These are phyloP conservation scores for Xerophyta viscosa DNA, from an alignment of 106 monocot genomes.

Conservation along the genomic window DNA sequence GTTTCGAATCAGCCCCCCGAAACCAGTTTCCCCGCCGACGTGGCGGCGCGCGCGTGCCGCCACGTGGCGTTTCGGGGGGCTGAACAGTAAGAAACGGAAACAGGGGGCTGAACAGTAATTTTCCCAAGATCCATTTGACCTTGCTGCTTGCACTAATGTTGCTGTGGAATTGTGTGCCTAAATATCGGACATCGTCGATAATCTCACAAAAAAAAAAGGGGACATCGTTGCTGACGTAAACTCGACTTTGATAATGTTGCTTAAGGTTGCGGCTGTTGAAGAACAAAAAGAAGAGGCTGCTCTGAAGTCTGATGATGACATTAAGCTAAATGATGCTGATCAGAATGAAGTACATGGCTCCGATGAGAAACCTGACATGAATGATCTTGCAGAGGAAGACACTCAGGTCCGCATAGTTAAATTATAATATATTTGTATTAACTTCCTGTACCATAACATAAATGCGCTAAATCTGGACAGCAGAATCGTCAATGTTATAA, in stretches of 20 bases:
- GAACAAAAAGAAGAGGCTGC: constrained; percentile 53
- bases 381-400: constrained; percentile 50
- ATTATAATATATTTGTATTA: neutral
- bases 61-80: too few relatives aligned
- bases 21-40: too few relatives aligned
- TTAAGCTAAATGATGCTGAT: constrained; percentile 32
- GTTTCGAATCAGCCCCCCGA: too few relatives aligned
- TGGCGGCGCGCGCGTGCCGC: too few relatives aligned
- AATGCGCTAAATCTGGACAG: neutral
- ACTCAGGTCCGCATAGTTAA: constrained; percentile 27
- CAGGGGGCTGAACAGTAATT: too few relatives aligned
- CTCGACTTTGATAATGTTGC: neutral
- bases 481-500: too few relatives aligned
- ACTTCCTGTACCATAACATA: neutral
- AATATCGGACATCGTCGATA: neutral
- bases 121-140: too few relatives aligned
- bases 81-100: too few relatives aligned
- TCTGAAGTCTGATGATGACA: constrained; percentile 49
- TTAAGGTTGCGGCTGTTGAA: constrained; percentile 52
- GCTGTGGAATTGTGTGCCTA: neutral
- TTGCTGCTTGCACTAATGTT: neutral
- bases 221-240: too few relatives aligned
- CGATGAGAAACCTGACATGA: constrained; percentile 40
- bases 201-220: too few relatives aligned
- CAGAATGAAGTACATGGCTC: constrained; percentile 16